Evolutionary conservation across 73 alveolate species (phyloP).

Genomic region (Tetrahymena thermophila): DNA sequence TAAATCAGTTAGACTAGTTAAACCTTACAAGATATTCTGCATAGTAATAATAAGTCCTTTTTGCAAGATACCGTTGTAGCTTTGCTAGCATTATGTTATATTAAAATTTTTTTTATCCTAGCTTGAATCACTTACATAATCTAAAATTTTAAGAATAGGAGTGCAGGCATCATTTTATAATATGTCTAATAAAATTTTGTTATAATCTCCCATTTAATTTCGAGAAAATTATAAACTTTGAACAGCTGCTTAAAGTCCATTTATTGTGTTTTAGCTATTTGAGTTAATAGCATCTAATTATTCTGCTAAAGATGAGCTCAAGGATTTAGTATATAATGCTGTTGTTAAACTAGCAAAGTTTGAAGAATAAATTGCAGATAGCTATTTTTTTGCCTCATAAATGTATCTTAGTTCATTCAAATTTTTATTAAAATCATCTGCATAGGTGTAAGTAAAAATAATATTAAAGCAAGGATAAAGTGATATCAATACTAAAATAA

Average conservation of each 20-base stretch:
- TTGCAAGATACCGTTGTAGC: neutral
- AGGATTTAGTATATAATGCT: neutral
- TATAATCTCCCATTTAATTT: neutral
- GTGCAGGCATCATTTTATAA: neutral
- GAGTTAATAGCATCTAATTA: neutral
- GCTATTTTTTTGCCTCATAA: neutral
- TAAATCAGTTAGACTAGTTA: neutral
- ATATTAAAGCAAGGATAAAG: neutral
- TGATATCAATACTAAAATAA: neutral
- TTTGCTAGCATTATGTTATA: neutral
- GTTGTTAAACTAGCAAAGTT: neutral
- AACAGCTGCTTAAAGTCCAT: neutral
- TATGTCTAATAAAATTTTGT: neutral
- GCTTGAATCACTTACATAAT: neutral
- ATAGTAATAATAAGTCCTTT: neutral
- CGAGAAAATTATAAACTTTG: neutral
- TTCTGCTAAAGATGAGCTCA: neutral
- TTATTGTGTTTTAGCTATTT: neutral
- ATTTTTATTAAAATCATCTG: neutral
- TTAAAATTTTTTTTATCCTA: neutral
- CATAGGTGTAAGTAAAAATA: neutral
- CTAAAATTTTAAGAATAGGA: neutral
- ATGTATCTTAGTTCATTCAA: neutral
- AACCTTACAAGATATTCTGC: neutral
- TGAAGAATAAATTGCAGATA: neutral